phyloP scores from a whole-genome alignment of 192 early-diverging fungal species.

The Coemansia guatemalensis region DNA sequence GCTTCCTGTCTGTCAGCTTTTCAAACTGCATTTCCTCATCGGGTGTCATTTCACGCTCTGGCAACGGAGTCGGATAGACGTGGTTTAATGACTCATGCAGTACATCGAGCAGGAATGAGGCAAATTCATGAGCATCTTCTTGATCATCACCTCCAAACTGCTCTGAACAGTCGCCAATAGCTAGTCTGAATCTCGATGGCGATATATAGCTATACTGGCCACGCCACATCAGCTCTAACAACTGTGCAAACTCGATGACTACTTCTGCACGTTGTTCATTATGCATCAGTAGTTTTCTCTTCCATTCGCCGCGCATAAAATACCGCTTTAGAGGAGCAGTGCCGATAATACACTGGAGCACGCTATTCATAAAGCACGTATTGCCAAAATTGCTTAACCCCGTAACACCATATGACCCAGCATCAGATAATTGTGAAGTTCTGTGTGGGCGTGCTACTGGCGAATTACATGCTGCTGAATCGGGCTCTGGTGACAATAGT shows the following conservation, averaged over 20 bases:
- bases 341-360: conserved; percentile 75
- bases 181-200: conserved; percentile 75
- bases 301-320: conserved; percentile 63
- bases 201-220: conserved; percentile 74
- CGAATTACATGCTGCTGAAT: conserved; percentile 1
- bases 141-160: conserved; percentile 90
- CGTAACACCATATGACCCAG: conserved; percentile 60
- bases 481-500: conserved; percentile 1
- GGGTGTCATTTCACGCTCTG: conserved; percentile 40
- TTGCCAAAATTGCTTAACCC: conserved; percentile 82
- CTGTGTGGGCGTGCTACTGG: conserved; percentile 6
- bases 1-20: conserved; percentile 60
- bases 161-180: conserved; percentile 70
- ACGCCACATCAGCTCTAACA: conserved; percentile 83
- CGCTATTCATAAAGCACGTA: conserved; percentile 86
- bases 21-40: conserved; percentile 66
- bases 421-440: conserved; percentile 34
- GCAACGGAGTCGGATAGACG: conserved; percentile 50
- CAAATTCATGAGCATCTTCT: conserved; percentile 97
- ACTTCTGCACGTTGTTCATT: conserved; percentile 66
- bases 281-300: conserved; percentile 45
- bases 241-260: conserved; percentile 71
- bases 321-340: conserved; percentile 70
- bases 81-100: conserved; percentile 92
- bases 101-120: conserved; percentile 83